Percentiles rank a stretch among this genome's conserved stretches.
Evolutionary conservation across 1,284 basidiomycete species (phyloP).

Genomic region (Fistulinella cinereoalba): DNA sequence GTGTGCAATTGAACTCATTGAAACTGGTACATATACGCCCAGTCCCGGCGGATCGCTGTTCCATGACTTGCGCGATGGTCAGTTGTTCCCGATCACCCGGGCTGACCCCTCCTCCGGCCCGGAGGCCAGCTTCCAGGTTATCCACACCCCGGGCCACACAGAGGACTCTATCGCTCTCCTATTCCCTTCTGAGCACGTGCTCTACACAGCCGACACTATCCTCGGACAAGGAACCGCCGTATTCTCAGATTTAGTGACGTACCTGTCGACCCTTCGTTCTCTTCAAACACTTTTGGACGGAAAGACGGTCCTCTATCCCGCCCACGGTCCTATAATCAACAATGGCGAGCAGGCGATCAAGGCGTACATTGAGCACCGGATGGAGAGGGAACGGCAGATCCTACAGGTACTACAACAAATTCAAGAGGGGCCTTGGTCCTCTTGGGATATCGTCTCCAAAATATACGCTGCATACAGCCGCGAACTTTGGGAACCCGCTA

Average conservation of each 20-base stretch:
- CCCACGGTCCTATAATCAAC: conserved; percentile 78
- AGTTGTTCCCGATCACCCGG: conserved; percentile 42
- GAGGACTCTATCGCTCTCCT: conserved; percentile 79
- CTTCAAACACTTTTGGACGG: conserved; percentile 48
- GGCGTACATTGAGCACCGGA: conserved; percentile 79
- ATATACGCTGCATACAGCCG: conserved; percentile 74
- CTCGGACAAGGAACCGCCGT: conserved; percentile 90
- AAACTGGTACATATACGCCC: conserved; percentile 44
- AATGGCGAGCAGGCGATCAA: conserved; percentile 59
- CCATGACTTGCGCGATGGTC: conserved; percentile 56
- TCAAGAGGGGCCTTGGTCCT: conserved; percentile 49
- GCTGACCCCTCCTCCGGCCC: neutral
- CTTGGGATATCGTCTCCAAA: conserved; percentile 59
- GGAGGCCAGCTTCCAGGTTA: conserved; percentile 48
- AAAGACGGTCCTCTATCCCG: conserved; percentile 71
- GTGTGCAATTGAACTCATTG: conserved; percentile 43
- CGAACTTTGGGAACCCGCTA: conserved; percentile 72
- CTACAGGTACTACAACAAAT: conserved; percentile 51
- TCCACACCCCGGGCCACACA: conserved; percentile 93
- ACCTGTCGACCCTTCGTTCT: conserved; percentile 67
- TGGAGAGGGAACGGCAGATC: conserved; percentile 82
- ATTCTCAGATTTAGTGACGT: conserved; percentile 81
- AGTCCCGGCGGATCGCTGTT: conserved; percentile 41
- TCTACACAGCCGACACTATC: conserved; percentile 90
- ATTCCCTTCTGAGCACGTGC: conserved; percentile 57